These are phyloP conservation scores for Candida ortonii DNA, from an alignment of 805 yeast species.

Conservation along the genomic window DNA sequence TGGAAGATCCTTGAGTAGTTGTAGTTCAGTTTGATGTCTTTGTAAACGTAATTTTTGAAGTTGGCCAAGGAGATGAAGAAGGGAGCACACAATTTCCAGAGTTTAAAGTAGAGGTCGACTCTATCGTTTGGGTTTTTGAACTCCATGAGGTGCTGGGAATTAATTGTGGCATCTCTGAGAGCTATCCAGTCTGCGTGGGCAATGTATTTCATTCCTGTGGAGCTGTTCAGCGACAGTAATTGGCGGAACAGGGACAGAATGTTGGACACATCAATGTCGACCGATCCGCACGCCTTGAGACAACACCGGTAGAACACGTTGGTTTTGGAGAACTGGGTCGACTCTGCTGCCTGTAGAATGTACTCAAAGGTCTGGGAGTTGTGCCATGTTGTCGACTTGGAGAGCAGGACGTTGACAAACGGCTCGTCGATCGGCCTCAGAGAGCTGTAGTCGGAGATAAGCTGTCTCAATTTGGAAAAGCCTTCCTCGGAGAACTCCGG, in stretches of 20 bases:
- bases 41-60: slow-evolving; percentile 43
- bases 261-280: slow-evolving; percentile 51
- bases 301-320: slow-evolving; percentile 70
- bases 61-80: slow-evolving; percentile 48
- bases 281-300: slow-evolving; percentile 68
- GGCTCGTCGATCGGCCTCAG: slow-evolving; percentile 69
- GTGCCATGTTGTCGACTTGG: slow-evolving; percentile 66
- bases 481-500: slow-evolving; percentile 54
- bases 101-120: slow-evolving; percentile 50
- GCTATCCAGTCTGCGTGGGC: slow-evolving; percentile 88
- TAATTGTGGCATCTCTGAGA: slow-evolving; percentile 69
- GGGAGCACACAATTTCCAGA: slow-evolving; percentile 49
- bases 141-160: slow-evolving; percentile 36
- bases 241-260: slow-evolving; percentile 42
- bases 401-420: slow-evolving; percentile 73
- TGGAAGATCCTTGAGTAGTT: slow-evolving; percentile 38
- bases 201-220: slow-evolving; percentile 55
- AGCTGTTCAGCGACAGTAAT: slow-evolving; percentile 42
- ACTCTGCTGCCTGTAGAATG: slow-evolving; percentile 55
- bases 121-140: slow-evolving; percentile 39
- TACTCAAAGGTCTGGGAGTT: slow-evolving; percentile 63
- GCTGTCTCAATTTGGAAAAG: slow-evolving; percentile 50
- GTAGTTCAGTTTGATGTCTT: slow-evolving; percentile 43
- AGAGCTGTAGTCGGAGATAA: slow-evolving; percentile 54
- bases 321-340: slow-evolving; percentile 57